These are phyloP conservation scores for Vicia faba DNA, from an alignment of 306 rosid species.

Conservation along the genomic window DNA sequence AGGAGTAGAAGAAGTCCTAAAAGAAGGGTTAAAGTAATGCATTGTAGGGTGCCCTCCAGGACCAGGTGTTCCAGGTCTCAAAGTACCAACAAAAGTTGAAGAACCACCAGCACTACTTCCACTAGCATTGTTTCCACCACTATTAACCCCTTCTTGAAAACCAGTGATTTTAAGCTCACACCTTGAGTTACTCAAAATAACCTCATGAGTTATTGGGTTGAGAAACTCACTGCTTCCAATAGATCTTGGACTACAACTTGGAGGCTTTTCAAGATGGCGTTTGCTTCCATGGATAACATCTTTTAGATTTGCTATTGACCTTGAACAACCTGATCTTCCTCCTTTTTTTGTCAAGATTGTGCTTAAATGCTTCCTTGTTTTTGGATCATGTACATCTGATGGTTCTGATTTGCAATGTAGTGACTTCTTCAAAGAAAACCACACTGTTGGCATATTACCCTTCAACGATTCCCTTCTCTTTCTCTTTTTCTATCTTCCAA, in stretches of 20 bases:
- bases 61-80: slow-evolving; percentile 89
- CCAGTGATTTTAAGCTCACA: slow-evolving; percentile 87
- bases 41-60: slow-evolving; percentile 75
- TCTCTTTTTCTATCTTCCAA: slow-evolving; percentile 11
- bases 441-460: slow-evolving; percentile 71
- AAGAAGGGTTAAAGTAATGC: slow-evolving; percentile 75
- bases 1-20: slow-evolving; percentile 63
- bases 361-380: slow-evolving; percentile 62
- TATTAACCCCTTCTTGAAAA: slow-evolving; percentile 57
- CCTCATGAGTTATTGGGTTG: slow-evolving; percentile 90
- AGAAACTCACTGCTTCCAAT: slow-evolving; percentile 91
- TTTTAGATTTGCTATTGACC: slow-evolving; percentile 86
- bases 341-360: slow-evolving; percentile 68
- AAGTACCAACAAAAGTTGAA: slow-evolving; percentile 68
- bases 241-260: slow-evolving; percentile 89
- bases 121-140: slow-evolving; percentile 32
- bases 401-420: slow-evolving; percentile 87
- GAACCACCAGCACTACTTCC: slow-evolving; percentile 43
- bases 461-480: not conserved
- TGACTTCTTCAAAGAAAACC: slow-evolving; percentile 84
- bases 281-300: slow-evolving; percentile 93
- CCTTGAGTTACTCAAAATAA: slow-evolving; percentile 80
- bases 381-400: slow-evolving; percentile 88
- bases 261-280: slow-evolving; percentile 80
- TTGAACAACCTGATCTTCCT: slow-evolving; percentile 84